Percentiles rank a stretch among this genome's conserved stretches.
phyloP scores from a whole-genome alignment of 371 early-diverging fungal genomes.

The Mortierella sp. region DNA sequence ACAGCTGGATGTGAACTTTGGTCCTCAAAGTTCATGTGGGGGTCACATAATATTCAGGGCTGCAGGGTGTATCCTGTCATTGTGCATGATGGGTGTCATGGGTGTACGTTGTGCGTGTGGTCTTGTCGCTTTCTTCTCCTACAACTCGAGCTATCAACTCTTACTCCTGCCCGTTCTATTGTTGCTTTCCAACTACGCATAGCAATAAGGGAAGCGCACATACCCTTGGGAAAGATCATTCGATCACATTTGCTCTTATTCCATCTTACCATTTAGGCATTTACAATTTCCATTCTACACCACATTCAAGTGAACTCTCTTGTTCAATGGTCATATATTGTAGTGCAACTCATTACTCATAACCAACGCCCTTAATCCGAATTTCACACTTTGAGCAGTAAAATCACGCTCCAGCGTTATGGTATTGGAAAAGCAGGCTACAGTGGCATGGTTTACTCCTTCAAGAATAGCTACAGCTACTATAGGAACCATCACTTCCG shows the following conservation, averaged over 20 bases:
- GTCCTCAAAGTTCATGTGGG: background rate
- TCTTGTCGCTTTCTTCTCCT: background rate
- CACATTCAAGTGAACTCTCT: background rate
- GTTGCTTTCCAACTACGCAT: background rate
- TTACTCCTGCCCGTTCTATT: background rate
- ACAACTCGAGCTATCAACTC: background rate
- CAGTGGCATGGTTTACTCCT: conserved; percentile 28
- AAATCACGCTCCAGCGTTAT: background rate
- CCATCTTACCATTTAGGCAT: background rate
- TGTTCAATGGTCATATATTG: background rate
- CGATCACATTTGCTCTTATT: background rate
- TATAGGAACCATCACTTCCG: background rate
- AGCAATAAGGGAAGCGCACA: conserved; percentile 3
- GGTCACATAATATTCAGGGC: background rate
- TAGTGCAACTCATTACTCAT: background rate
- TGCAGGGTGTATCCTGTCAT: background rate
- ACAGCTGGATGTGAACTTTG: too few species aligned
- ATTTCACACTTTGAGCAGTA: background rate
- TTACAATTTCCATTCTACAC: background rate
- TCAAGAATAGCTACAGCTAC: background rate
- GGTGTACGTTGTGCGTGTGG: conserved; percentile 2
- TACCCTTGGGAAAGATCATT: conserved; percentile 3
- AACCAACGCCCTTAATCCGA: background rate
- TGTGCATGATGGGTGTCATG: conserved; percentile 4
- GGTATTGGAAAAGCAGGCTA: conserved; percentile 16